Evolutionary conservation across 2,329 filamentous ascomycete species (phyloP), one percentile per base, ranked within the genome.

Genomic region (Botrytis fabae): DNA sequence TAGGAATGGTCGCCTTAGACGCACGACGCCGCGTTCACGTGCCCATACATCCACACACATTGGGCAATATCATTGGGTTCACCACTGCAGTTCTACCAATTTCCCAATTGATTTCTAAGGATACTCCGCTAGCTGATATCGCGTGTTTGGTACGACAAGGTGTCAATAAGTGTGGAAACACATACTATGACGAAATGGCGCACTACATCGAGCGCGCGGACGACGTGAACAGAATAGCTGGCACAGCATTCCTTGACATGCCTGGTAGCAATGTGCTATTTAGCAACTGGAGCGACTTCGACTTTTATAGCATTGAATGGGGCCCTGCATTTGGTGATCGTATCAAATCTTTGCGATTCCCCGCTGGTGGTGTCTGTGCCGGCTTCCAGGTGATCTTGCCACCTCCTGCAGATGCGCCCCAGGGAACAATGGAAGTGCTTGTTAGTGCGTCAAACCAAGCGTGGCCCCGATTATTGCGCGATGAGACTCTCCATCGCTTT

Each of bases 271-370:
- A 69, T 69, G 46, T 54, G 16, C 46, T 69, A 20, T 32, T 69
- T 7, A 69, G 48, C 38, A 57, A 54, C 28, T 69, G 66, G 66
- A 59, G 32, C 35, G 66, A 59, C 2, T 69, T 69, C 35, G 66
- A 69, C n/a, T 54, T 40, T 9, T 69, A 69, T n/a, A 42, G 66
- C 32, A 69, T 69, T 60, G 66, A 69, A 42, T 69, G 66, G 66
- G 66, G 66, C 22, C 66, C 46, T 22, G 38, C 35, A 60, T 59
- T 69, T 44, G 66, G 66, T 25, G 66, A 59, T 57, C 46, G 25
- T 10, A 60, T 60, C 48, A 54, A 69, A 18, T 40, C 66, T 54
- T 35, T 69, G 42, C 46, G 66, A 59, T 54, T 69, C 38, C 48
- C 66, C 4, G 38, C 48, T 44, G 38, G 46, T 28, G 66, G 66